Conservation (phyloP, 2,329 filamentous ascomycete species). For the Rhynchosporium secalis region DNA sequence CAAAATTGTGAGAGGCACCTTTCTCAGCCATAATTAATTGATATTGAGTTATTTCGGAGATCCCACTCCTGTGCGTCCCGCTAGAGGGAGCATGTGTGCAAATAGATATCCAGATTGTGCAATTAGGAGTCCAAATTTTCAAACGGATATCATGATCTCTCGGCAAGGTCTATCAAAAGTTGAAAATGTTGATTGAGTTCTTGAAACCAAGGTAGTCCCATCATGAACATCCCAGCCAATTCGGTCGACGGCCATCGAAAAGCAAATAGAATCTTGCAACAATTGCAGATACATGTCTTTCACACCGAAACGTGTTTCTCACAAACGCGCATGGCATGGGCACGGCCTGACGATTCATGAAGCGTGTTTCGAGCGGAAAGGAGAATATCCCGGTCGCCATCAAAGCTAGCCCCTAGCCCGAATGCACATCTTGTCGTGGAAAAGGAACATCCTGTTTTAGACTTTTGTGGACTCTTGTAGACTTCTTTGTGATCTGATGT, state of each 20-base stretch:
- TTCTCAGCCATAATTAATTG: too few relatives aligned
- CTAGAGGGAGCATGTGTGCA: background rate
- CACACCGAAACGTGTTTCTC: slow-evolving; percentile 9
- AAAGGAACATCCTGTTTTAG: background rate
- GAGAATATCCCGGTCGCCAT: slow-evolving; percentile 1
- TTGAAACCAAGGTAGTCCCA: slow-evolving; percentile 9
- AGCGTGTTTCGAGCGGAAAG: background rate
- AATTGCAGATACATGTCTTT: slow-evolving; percentile 3
- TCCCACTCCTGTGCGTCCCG: background rate
- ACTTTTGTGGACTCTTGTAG: background rate
- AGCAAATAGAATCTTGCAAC: background rate
- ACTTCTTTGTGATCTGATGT: slow-evolving; percentile 4
- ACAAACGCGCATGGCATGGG: background rate
- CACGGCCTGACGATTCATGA: background rate
- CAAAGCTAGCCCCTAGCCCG: background rate
- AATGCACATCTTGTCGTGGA: background rate
- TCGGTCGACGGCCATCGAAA: background rate
- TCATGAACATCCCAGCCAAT: background rate
- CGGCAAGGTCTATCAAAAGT: background rate
- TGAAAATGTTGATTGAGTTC: slow-evolving; percentile 1
- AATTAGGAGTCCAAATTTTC: background rate
- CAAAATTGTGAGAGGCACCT: too few relatives aligned
- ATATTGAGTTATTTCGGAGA: background rate
- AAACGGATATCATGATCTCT: background rate
- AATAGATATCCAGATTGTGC: too few relatives aligned